phyloP scores from a whole-genome alignment of 768 basidiomycete species.

The Sarcodon sp. region DNA sequence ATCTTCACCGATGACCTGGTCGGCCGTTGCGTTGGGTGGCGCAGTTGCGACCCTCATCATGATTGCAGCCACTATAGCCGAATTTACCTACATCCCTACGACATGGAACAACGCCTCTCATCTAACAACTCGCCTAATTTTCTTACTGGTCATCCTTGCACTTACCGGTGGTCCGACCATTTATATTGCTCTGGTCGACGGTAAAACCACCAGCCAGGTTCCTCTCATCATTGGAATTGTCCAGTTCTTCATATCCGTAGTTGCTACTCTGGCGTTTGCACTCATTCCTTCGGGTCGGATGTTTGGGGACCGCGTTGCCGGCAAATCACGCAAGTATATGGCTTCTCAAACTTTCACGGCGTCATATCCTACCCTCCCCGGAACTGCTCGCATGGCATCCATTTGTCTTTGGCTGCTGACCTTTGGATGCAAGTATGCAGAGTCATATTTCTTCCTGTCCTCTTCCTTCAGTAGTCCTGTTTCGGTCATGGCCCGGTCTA shows the following conservation, averaged over 20 bases:
- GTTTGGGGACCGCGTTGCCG: conserved; percentile 97
- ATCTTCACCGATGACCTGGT: conserved; percentile 88
- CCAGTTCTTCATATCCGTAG: conserved; percentile 85
- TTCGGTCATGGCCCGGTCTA: conserved; percentile 92
- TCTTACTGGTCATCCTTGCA: conserved; percentile 85
- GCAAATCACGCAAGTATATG: conserved; percentile 96
- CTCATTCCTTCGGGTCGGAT: conserved; percentile 92
- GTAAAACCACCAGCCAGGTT: conserved; percentile 43
- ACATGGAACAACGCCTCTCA: conserved; percentile 99
- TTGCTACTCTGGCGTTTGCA: conserved; percentile 73
- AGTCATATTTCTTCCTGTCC: conserved; percentile 98
- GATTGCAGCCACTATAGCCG: conserved; percentile 86
- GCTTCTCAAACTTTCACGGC: conserved; percentile 99
- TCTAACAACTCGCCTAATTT: conserved; percentile 84
- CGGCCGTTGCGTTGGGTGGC: conserved; percentile 90
- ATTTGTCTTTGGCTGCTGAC: conserved; percentile 83
- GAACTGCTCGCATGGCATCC: conserved; percentile 68
- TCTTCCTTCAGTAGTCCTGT: conserved; percentile 95
- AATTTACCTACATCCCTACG: conserved; percentile 95
- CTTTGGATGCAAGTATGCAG: conserved; percentile 92
- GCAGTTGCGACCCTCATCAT: conserved; percentile 89
- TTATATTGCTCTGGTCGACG: conserved; percentile 83
- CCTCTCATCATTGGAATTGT: conserved; percentile 89
- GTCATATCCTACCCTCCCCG: conserved; percentile 75
- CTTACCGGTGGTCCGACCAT: conserved; percentile 89